These are phyloP conservation scores for Sarocladium brachiariae DNA, from an alignment of 2,329 filamentous ascomycete genomes.

Conservation along the genomic window DNA sequence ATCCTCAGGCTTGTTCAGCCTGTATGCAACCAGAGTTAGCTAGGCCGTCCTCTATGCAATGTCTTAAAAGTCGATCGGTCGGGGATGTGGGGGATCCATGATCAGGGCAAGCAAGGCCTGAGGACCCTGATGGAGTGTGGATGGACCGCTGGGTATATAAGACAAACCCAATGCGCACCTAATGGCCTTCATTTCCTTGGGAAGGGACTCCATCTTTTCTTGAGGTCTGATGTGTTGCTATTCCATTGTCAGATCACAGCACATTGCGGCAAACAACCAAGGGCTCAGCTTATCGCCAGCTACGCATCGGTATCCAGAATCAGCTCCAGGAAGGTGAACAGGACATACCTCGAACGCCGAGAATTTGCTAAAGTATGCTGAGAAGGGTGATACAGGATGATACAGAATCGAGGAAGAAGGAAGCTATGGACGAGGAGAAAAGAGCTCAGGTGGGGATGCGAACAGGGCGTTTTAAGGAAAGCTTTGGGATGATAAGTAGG, in stretches of 20 bases:
- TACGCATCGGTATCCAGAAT: neutral
- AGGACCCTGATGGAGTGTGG: constrained; percentile 18
- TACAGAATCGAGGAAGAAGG: neutral
- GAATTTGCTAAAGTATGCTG: neutral
- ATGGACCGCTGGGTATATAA: constrained; percentile 10
- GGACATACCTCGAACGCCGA: neutral
- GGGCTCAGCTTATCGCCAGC: neutral
- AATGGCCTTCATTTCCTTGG: constrained; percentile 55
- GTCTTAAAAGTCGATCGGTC: neutral
- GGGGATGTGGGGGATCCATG: neutral
- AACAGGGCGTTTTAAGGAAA: neutral
- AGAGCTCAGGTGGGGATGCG: neutral
- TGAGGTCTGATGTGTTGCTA: neutral
- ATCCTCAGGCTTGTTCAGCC: constrained; percentile 56
- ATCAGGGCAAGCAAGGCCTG: constrained; percentile 6
- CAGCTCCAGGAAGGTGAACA: neutral
- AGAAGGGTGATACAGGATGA: neutral
- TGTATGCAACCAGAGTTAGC: constrained; percentile 16
- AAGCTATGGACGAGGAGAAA: neutral
- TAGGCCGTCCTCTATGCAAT: constrained; percentile 3
- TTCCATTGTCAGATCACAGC: neutral
- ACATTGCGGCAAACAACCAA: too few species aligned
- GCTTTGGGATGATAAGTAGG: neutral
- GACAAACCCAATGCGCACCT: constrained; percentile 33
- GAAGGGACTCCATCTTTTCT: constrained; percentile 31